Conservation (phyloP, 2,329 filamentous ascomycete genomes). For the Alternaria angustiovoidea region DNA sequence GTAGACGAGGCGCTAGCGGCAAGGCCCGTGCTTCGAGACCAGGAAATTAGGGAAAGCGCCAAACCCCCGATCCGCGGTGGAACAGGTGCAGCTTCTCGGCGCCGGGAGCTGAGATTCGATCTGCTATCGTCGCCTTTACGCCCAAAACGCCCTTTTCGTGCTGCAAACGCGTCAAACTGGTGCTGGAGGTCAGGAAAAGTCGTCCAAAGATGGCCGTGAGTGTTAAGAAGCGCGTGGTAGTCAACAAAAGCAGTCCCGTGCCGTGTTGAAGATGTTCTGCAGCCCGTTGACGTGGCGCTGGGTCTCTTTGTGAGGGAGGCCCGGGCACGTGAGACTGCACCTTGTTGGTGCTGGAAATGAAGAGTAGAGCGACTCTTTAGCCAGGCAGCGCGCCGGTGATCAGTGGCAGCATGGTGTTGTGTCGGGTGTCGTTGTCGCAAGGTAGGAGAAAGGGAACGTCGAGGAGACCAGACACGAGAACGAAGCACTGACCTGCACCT, state of each 20-base stretch:
- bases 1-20: slow-evolving; percentile 26
- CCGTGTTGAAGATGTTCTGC: slow-evolving; percentile 16
- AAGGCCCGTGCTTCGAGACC: slow-evolving; percentile 20
- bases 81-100: slow-evolving; percentile 39
- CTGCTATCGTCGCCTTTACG: slow-evolving; percentile 27
- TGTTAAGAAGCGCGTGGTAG: slow-evolving; percentile 9
- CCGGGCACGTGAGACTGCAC: slow-evolving; percentile 33
- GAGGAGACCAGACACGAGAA: slow-evolving; percentile 40
- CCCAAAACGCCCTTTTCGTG: slow-evolving; percentile 17
- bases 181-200: background rate
- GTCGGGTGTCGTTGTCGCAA: slow-evolving; percentile 25
- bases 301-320: slow-evolving; percentile 28
- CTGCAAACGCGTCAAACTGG: slow-evolving; percentile 20
- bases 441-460: slow-evolving; percentile 36
- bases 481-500: slow-evolving; percentile 29
- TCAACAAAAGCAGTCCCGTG: slow-evolving; percentile 14
- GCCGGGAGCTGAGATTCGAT: slow-evolving; percentile 43
- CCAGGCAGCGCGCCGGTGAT: slow-evolving; percentile 30
- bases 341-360: slow-evolving; percentile 2
- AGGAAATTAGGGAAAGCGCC: slow-evolving; percentile 30
- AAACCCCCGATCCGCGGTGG: slow-evolving; percentile 34
- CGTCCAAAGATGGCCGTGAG: slow-evolving; percentile 1
- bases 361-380: slow-evolving; percentile 18
- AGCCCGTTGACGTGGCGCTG: slow-evolving; percentile 48
- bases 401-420: slow-evolving; percentile 37